Percentiles rank a stretch among this genome's conserved stretches.
These are phyloP conservation scores for Metschnikowia orientalis DNA, from an alignment of 805 yeast species.

Conservation along the genomic window DNA sequence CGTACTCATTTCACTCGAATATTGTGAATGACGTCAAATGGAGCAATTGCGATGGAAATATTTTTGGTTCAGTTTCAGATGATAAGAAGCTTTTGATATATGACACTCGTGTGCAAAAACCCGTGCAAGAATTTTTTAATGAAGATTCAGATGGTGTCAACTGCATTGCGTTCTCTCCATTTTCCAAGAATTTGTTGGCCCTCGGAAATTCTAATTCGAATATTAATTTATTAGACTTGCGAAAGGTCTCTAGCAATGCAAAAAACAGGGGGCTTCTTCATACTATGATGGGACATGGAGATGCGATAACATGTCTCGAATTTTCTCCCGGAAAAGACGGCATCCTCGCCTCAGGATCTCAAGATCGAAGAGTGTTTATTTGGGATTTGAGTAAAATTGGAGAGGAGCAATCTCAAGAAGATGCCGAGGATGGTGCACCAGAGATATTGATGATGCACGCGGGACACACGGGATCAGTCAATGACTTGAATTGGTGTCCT, in stretches of 20 bases:
- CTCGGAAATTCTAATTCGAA: conserved; percentile 68
- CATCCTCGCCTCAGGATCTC: conserved; percentile 69
- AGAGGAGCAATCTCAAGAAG: conserved; percentile 80
- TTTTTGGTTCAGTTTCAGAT: conserved; percentile 73
- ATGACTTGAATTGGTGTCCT: conserved; percentile 68
- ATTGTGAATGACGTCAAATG: conserved; percentile 76
- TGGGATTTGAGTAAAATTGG: conserved; percentile 84
- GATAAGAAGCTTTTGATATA: conserved; percentile 53
- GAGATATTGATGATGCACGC: conserved; percentile 90
- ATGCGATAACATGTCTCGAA: conserved; percentile 63
- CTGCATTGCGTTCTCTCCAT: conserved; percentile 60
- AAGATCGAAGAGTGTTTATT: conserved; percentile 70
- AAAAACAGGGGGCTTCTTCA: conserved; percentile 44
- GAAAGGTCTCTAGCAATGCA: conserved; percentile 32
- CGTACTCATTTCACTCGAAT: conserved; percentile 40
- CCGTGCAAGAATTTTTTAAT: conserved; percentile 24
- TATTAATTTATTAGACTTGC: conserved; percentile 59
- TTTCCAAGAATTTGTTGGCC: conserved; percentile 56
- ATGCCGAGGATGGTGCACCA: conserved; percentile 87
- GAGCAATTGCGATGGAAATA: conserved; percentile 48
- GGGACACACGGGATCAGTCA: conserved; percentile 77
- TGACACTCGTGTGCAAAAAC: conserved; percentile 43
- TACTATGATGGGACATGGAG: conserved; percentile 77
- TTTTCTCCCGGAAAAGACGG: conserved; percentile 80
- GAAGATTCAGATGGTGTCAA: conserved; percentile 46